Evolutionary conservation across 352 stramenopile species (phyloP).

Genomic region (Halophytophthora polymorphica): DNA sequence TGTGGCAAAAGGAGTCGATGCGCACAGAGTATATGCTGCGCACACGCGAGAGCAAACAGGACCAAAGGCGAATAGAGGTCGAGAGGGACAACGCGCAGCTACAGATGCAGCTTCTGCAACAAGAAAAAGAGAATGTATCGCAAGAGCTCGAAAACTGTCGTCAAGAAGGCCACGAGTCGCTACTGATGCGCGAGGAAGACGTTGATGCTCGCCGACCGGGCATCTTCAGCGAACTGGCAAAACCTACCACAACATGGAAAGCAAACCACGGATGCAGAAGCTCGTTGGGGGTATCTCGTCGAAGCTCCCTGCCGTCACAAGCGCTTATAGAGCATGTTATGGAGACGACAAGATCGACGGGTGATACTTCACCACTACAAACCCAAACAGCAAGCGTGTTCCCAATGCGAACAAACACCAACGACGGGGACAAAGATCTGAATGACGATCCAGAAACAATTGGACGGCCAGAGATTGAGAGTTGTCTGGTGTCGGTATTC

Average conservation of each 20-base stretch:
- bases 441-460: slow-evolving; percentile 20
- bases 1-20: slow-evolving; percentile 52
- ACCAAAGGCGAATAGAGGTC: slow-evolving; percentile 46
- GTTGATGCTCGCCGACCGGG: slow-evolving; percentile 41
- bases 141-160: slow-evolving; percentile 39
- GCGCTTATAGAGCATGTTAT: background rate
- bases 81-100: slow-evolving; percentile 54
- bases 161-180: slow-evolving; percentile 37
- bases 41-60: slow-evolving; percentile 42
- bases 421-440: slow-evolving; percentile 8
- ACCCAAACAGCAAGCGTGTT: slow-evolving; percentile 8
- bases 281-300: background rate
- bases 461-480: slow-evolving; percentile 25
- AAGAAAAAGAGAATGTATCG: slow-evolving; percentile 38
- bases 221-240: slow-evolving; percentile 39
- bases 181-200: slow-evolving; percentile 78
- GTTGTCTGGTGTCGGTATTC: slow-evolving; percentile 36
- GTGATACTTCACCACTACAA: background rate
- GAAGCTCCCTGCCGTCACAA: slow-evolving; percentile 19
- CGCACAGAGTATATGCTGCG: slow-evolving; percentile 56
- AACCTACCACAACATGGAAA: slow-evolving; percentile 3
- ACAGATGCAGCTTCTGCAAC: slow-evolving; percentile 34
- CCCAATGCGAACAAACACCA: slow-evolving; percentile 2
- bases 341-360: background rate
- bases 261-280: background rate